phyloP scores from a whole-genome alignment of 2,329 filamentous ascomycete genomes.

The Tolypocladium tropicale region DNA sequence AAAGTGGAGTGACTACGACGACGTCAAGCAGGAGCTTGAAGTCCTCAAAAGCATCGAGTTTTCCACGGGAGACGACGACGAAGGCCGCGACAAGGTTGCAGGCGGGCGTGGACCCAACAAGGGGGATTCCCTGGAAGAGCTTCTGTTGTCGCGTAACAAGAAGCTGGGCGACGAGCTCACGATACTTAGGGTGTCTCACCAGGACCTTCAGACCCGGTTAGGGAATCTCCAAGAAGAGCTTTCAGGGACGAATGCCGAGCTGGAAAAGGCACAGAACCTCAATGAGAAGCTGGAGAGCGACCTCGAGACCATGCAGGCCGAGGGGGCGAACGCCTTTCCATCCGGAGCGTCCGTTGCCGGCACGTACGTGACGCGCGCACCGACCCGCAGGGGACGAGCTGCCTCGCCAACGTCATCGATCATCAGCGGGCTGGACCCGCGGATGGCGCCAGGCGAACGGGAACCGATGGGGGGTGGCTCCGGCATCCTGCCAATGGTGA shows the following conservation, averaged over 20 bases:
- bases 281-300: conserved; percentile 89
- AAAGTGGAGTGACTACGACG: conserved; percentile 90
- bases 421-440: conserved; percentile 88
- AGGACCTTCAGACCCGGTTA: conserved; percentile 75
- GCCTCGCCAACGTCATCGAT: conserved; percentile 94
- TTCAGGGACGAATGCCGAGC: conserved; percentile 70
- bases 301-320: conserved; percentile 75
- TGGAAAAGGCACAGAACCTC: conserved; percentile 75
- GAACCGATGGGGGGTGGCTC: conserved; percentile 66
- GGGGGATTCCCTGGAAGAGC: conserved; percentile 79
- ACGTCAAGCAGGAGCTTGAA: conserved; percentile 90
- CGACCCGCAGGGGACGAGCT: conserved; percentile 53
- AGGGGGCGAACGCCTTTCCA: conserved; percentile 73
- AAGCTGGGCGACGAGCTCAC: conserved; percentile 92
- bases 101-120: conserved; percentile 25
- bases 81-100: conserved; percentile 34
- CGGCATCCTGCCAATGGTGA: conserved; percentile 94
- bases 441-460: conserved; percentile 32
- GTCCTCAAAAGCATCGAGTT: conserved; percentile 98
- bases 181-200: conserved; percentile 83
- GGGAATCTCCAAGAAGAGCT: conserved; percentile 76
- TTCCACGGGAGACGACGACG: conserved; percentile 77
- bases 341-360: conserved; percentile 88
- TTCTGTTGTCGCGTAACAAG: conserved; percentile 88
- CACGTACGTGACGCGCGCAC: conserved; percentile 62